phyloP scores from a whole-genome alignment of 2,329 filamentous ascomycete genomes.

The Sarocladium kiliense region DNA sequence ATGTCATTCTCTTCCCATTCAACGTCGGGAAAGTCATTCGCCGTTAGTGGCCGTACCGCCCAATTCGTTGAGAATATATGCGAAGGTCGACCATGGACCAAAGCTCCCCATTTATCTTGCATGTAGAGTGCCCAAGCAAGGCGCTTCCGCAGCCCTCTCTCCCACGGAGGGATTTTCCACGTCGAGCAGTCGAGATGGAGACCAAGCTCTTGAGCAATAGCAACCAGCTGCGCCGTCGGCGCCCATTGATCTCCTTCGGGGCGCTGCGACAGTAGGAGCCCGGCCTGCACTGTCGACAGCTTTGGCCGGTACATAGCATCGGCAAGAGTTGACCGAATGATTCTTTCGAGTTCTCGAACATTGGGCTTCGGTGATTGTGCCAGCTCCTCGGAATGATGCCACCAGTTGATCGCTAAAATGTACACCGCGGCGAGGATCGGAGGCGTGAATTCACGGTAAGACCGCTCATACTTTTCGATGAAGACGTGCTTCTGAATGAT shows the following conservation, averaged over 20 bases:
- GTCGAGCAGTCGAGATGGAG: slow-evolving; percentile 80
- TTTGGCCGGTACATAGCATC: slow-evolving; percentile 80
- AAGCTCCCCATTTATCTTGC: slow-evolving; percentile 87
- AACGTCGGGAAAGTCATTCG: slow-evolving; percentile 68
- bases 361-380: slow-evolving; percentile 63
- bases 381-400: slow-evolving; percentile 67
- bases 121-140: slow-evolving; percentile 90
- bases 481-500: slow-evolving; percentile 80
- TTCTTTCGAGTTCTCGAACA: slow-evolving; percentile 64
- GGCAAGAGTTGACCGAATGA: slow-evolving; percentile 67
- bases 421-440: slow-evolving; percentile 76
- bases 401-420: slow-evolving; percentile 83
- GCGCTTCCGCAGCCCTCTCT: slow-evolving; percentile 76
- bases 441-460: slow-evolving; percentile 69
- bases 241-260: slow-evolving; percentile 78
- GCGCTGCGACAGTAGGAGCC: slow-evolving; percentile 67
- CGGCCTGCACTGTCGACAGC: slow-evolving; percentile 73
- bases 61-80: slow-evolving; percentile 67
- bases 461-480: slow-evolving; percentile 69
- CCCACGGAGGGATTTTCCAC: slow-evolving; percentile 87
- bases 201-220: slow-evolving; percentile 80
- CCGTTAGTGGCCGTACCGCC: slow-evolving; percentile 64
- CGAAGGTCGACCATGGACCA: slow-evolving; percentile 80
- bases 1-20: slow-evolving; percentile 58
- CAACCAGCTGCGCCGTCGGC: slow-evolving; percentile 80